Base-by-base conservation (phyloP, 2,329 filamentous ascomycete genomes). In the Alternaria arbusti region DNA sequence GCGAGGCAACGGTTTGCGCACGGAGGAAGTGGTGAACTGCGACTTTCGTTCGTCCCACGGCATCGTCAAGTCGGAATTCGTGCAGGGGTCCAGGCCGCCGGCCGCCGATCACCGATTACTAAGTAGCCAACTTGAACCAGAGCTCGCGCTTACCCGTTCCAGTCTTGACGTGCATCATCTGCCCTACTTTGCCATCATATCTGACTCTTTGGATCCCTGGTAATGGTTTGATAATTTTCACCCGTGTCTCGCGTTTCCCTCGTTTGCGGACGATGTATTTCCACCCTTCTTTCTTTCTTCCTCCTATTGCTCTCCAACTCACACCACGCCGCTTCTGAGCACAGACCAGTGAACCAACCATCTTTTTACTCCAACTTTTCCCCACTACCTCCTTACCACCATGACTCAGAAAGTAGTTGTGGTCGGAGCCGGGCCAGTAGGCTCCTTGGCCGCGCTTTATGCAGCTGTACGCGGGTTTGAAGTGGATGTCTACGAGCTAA, bases 401-500 rank as follows among this genome's bases (percentile, higher is more conserved):
- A 78, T 79, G 75, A 63, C 73, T 40, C 87, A 92, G 73, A 96
- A 93, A 80, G 88, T 91, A 59, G 86, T 97, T 20, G 87, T 99
- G 50, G 90, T 99, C 52, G 96, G 96, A 57, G 96, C 94, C 58
- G 96, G 96, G 2, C 96, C 96, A 0, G 96, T 99, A 8, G 96
- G 96, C 43, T 93, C 94, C 11, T 84, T 99, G 45, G 94, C 96
- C 23, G 96, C 94, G 46, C 83, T 99, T 6, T 99, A 98, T 83
- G 95, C 96, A 57, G 95, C 96, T 4, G 88, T 91, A 70, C 86
- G 95, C 78, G 96, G 94, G 46, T 89, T 97, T 79, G 84, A 95
- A 74, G 96, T 99, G 30, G 94, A 97, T 79, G 86, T 99, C 54
- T 99, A 98, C 80, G 96, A 99, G 81, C 84, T 99, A 70, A 88